Evolutionary conservation across 306 rosid genomes (phyloP), one percentile per base, ranked within the genome.

Genomic region (Echinosophora koreensis): DNA sequence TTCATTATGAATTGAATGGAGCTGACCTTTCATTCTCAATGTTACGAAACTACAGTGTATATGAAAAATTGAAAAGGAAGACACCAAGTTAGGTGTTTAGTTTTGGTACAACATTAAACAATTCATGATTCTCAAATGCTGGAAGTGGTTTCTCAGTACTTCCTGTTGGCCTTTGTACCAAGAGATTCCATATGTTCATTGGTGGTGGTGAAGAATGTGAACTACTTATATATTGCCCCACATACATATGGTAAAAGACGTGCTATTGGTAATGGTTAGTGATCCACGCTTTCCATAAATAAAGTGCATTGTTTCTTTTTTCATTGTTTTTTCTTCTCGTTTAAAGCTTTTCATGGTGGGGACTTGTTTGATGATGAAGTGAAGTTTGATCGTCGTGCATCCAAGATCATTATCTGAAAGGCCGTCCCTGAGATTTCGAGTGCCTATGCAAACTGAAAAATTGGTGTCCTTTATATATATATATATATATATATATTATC

Each of bases 351-450:
- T 47, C 16, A 8, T 17, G 35, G 83, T 77, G 76, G 83, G 88
- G 79, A 35, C 81, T 68, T 34, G 7, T 2, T 50, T 14, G 73
- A 71, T 42, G 51, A 56, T 18, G 67, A 69, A 79, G 54, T 69
- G 44, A 39, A 71, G 30, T 22, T 76, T 11, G 66, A 62, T 64
- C 58, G 1, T 56, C 56, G 37, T 71, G 76, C 59, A 56, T 65
- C 73, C 37, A 16, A 77, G 58, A 49, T 83, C 77, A 39, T 82
- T 72, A 77, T 73, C 62, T n/a, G n/a, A n/a, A n/a, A n/a, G n/a
- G n/a, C n/a, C n/a, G n/a, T n/a, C n/a, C n/a, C n/a, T n/a, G n/a
- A n/a, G n/a, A n/a, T n/a, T n/a, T n/a, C n/a, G n/a, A n/a, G n/a
- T n/a, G n/a, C n/a, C n/a, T n/a, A n/a, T n/a, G n/a, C n/a, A n/a